phyloP scores from a whole-genome alignment of 179 eudicot genomes.

The Sideroxylon spinosum region DNA sequence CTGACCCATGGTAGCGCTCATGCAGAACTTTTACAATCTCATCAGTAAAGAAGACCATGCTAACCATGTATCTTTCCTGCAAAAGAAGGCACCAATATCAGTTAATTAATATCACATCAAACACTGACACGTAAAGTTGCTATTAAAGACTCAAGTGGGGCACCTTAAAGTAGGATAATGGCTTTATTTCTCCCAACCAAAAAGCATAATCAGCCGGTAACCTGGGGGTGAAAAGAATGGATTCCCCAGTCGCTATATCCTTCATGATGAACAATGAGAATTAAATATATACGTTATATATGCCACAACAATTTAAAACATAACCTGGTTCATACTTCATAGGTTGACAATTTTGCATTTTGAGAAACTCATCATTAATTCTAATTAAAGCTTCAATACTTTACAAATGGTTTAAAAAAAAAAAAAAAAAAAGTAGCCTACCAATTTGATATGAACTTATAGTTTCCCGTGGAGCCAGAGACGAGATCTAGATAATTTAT shows the following conservation, averaged over 20 bases:
- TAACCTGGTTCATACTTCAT: background rate
- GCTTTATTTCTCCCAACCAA: constrained; percentile 89
- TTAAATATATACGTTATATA: background rate
- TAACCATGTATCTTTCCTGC: constrained; percentile 84
- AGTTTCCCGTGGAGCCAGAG: background rate
- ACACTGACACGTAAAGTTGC: background rate
- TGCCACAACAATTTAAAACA: background rate
- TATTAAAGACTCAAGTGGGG: background rate
- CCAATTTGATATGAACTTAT: background rate
- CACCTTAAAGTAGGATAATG: constrained; percentile 62
- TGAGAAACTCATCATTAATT: background rate
- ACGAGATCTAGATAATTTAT: background rate
- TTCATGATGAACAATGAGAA: constrained; percentile 22
- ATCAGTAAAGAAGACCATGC: constrained; percentile 52
- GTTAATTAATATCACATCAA: constrained; percentile 16
- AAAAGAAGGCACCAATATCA: constrained; percentile 24
- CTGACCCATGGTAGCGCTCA: constrained; percentile 50
- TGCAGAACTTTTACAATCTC: constrained; percentile 62
- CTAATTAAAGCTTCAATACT: background rate
- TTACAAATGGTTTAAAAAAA: background rate
- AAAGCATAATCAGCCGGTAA: constrained; percentile 87
- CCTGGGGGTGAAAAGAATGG: constrained; percentile 78
- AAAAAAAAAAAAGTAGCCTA: background rate
- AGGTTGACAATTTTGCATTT: background rate
- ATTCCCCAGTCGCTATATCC: constrained; percentile 79